A percentile compares a stretch with the other conserved stretches of the same genome.
Evolutionary conservation across 805 yeast species (phyloP).

Genomic region (Yarrowia bubula): DNA sequence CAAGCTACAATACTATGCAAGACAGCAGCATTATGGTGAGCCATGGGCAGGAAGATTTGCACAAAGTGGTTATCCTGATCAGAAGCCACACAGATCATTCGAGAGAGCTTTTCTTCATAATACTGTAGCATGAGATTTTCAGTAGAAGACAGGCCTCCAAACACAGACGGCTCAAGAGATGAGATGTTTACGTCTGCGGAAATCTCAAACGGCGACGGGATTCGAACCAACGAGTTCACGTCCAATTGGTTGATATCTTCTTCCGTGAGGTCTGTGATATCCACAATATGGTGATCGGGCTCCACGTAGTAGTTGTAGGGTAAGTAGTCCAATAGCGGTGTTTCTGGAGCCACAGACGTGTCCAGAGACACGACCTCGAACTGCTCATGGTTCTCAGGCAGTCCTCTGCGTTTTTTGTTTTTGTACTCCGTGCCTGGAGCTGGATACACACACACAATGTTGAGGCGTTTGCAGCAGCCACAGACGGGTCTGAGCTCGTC

Average conservation of each 20-base stretch:
- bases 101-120: slow-evolving; percentile 37
- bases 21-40: slow-evolving; percentile 49
- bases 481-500: slow-evolving; percentile 70
- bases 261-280: slow-evolving; percentile 10
- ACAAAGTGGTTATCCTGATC: slow-evolving; percentile 51
- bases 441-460: slow-evolving; percentile 71
- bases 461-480: slow-evolving; percentile 62
- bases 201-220: slow-evolving; percentile 20
- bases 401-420: slow-evolving; percentile 41
- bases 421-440: slow-evolving; percentile 57
- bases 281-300: background rate
- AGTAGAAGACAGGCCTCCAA: background rate
- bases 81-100: slow-evolving; percentile 50
- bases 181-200: background rate
- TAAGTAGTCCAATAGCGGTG: background rate
- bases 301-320: background rate
- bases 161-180: background rate
- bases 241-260: slow-evolving; percentile 13
- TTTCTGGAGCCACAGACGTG: background rate
- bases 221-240: slow-evolving; percentile 12
- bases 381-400: slow-evolving; percentile 31
- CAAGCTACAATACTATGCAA: slow-evolving; percentile 57
- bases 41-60: slow-evolving; percentile 53
- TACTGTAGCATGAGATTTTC: slow-evolving; percentile 36
- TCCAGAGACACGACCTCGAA: background rate